Base-by-base conservation (phyloP, 768 basidiomycete genomes). In the Mycena kentingensis region DNA sequence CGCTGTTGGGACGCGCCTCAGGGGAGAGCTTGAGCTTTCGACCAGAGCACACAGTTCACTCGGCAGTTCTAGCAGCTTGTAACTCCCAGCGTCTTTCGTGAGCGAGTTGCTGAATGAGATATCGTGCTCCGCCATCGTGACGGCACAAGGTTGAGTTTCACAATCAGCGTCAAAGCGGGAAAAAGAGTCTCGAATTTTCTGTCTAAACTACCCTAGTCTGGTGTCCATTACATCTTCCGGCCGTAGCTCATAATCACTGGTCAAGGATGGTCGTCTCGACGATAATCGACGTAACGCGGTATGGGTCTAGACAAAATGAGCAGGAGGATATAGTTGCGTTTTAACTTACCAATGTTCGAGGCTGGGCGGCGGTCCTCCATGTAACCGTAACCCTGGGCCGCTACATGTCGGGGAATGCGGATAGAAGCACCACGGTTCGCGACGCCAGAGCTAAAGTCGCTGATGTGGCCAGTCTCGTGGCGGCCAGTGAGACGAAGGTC, bases 371-470 rank as follows among this genome's bases (percentile, higher is more conserved):
- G 83, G 75, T 97, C 95, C 69, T 98, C 95, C 60, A 98, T 73
- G 77, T 98, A 98, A 42, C 97, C 97, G 65, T 86, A 93, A 46
- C 96, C 95, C 72, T 95, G 86, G 28, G 88, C 77, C 46, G 87
- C 89, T 65, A 98, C 95, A 68, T 95, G 90, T 65, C 96, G 79
- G 41, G 97, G 97, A 39, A 99, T 88, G 76, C 94, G 92, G 68
- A 97, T 92, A 26, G 93, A 95, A 39, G 96, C 94, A 65, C 94
- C 97, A 72, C 96, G 93, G 79, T 97, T 89, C 63, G 97, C 97
- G 58, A 98, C 92, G 73, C 97, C 97, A 54, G 90, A 89, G 63
- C 87, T 89, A 80, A 99, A 99, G 50, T 70, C 68, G 60, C 85
- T 80, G 64, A 98, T 98, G 75, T 94, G 92, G 51, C 89, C 94